Evolutionary conservation across 225 moss, liverwort and hornwort species (phyloP).

Genomic region (Pleurozium schreberi): DNA sequence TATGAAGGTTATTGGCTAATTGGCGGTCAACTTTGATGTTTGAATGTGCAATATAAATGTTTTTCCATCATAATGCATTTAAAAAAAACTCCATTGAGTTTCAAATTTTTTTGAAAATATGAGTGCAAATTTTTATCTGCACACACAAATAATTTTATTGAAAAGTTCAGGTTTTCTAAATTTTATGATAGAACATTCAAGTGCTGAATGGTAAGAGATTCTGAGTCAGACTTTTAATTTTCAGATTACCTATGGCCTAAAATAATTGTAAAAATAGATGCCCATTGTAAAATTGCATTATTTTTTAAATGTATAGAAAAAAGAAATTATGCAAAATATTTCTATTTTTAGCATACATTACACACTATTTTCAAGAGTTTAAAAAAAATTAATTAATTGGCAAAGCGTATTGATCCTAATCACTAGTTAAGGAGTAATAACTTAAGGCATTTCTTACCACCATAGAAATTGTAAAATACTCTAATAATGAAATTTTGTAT

Average conservation of each 20-base stretch:
- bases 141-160: not conserved
- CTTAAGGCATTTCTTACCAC: not conserved
- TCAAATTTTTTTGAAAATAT: no score
- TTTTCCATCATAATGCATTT: not conserved
- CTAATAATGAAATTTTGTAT: no score
- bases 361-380: not conserved
- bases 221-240: not conserved
- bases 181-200: not conserved
- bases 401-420: not conserved
- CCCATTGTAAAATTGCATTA: no score
- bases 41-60: not conserved
- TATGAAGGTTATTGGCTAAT: not conserved
- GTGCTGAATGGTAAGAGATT: not conserved
- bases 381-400: not conserved
- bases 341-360: not conserved
- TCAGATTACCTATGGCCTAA: no score
- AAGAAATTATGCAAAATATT: not conserved
- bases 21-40: not conserved
- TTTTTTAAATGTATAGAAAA: rapidly evolving
- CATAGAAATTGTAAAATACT: rapidly evolving
- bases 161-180: rapidly evolving
- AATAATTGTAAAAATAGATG: no score
- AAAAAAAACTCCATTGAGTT: not conserved
- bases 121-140: no score
- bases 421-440: not conserved